Percentiles rank a stretch among this genome's conserved stretches.
Evolutionary conservation across 2,329 filamentous ascomycete species (phyloP).

Genomic region (Bisporella sp.): DNA sequence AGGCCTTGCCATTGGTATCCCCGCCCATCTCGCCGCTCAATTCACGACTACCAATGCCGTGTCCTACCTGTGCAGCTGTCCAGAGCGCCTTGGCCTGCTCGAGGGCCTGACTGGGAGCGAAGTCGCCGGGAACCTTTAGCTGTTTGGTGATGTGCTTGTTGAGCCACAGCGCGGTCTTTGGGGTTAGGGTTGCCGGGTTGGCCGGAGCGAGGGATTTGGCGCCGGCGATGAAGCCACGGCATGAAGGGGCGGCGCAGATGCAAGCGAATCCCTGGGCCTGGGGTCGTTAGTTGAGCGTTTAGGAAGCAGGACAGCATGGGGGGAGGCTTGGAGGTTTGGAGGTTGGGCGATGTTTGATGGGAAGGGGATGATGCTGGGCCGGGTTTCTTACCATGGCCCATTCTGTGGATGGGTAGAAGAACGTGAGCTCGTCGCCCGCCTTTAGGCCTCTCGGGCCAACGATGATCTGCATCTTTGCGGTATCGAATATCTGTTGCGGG

Average conservation of each 20-base stretch:
- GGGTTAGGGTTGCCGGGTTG: slow-evolving; percentile 36
- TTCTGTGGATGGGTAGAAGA: slow-evolving; percentile 72
- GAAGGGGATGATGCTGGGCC: too few relatives aligned
- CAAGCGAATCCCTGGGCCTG: slow-evolving; percentile 60
- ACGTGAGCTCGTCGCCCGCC: slow-evolving; percentile 54
- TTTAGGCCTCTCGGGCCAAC: slow-evolving; percentile 49
- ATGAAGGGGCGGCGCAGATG: slow-evolving; percentile 49
- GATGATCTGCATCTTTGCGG: slow-evolving; percentile 46
- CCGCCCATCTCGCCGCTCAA: slow-evolving; percentile 33
- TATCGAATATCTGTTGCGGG: slow-evolving; percentile 50
- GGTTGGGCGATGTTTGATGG: too few relatives aligned
- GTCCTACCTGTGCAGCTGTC: background rate
- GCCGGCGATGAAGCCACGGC: slow-evolving; percentile 55
- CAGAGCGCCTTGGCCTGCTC: slow-evolving; percentile 3
- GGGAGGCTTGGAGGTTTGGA: too few relatives aligned
- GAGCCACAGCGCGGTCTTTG: slow-evolving; percentile 39
- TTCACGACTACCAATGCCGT: slow-evolving; percentile 41
- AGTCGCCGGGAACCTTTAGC: slow-evolving; percentile 1
- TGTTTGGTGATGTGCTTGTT: slow-evolving; percentile 29
- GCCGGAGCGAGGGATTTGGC: slow-evolving; percentile 50
- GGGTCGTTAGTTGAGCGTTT: too few relatives aligned
- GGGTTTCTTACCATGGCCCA: slow-evolving; percentile 49
- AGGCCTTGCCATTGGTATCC: background rate
- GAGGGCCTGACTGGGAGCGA: background rate
- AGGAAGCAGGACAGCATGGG: too few relatives aligned